These are phyloP conservation scores for Heterobasidion annosum DNA, from an alignment of 1,284 basidiomycete genomes.

Conservation along the genomic window DNA sequence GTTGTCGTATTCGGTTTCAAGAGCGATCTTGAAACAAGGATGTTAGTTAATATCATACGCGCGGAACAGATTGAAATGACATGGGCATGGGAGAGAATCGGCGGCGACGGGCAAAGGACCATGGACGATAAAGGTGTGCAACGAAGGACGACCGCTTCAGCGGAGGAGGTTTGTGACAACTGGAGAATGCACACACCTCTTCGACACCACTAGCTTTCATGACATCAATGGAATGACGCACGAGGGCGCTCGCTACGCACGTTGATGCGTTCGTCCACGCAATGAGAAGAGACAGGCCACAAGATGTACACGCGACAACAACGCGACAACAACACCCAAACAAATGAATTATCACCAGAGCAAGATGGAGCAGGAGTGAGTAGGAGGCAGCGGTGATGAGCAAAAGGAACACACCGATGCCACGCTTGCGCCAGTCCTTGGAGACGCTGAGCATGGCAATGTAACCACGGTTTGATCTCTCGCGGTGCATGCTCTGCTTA, in stretches of 20 bases:
- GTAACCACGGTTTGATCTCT: constrained; percentile 80
- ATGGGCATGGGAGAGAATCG: no score
- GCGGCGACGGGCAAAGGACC: background rate
- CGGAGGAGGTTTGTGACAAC: no score
- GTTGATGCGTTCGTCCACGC: constrained; percentile 1
- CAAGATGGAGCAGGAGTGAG: background rate
- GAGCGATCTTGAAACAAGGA: constrained; percentile 59
- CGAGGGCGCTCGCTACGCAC: constrained; percentile 64
- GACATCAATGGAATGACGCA: constrained; percentile 66
- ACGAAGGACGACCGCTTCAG: background rate
- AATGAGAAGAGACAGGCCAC: background rate
- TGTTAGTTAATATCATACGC: constrained; percentile 1
- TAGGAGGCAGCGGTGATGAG: background rate
- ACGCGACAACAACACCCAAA: constrained; percentile 1
- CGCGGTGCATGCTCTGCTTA: constrained; percentile 85
- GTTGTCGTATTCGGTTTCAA: constrained; percentile 98
- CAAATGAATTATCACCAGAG: constrained; percentile 1
- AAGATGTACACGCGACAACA: background rate
- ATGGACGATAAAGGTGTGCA: background rate
- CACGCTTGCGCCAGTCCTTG: constrained; percentile 73
- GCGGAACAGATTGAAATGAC: background rate
- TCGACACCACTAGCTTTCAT: constrained; percentile 80
- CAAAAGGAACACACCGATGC: constrained; percentile 66
- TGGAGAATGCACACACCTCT: constrained; percentile 46
- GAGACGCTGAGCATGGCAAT: constrained; percentile 96